A percentile compares a stretch with the other conserved stretches of the same genome.
Evolutionary conservation across 148 eudicot genomes (phyloP).

Genomic region (Oxyria digyna): DNA sequence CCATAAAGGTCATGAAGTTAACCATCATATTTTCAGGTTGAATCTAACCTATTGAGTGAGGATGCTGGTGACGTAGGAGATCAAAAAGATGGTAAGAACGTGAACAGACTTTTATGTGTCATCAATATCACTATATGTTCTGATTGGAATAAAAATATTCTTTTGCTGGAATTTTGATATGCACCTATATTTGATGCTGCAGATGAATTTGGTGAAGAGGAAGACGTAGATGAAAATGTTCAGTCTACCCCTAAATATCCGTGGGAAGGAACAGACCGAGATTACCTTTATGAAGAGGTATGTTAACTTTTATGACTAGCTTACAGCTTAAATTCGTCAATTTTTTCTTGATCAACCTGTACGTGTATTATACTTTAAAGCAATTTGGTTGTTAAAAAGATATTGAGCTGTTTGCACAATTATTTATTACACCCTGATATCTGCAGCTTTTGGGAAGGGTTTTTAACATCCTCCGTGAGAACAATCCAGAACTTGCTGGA

Average conservation of each 20-base stretch:
- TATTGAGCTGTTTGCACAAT: not conserved
- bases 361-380: not conserved
- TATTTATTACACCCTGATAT: not conserved
- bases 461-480: conserved; percentile 84
- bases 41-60: conserved; percentile 4
- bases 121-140: not conserved
- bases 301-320: not conserved
- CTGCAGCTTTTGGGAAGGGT: conserved; percentile 85
- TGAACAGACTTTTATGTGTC: not conserved
- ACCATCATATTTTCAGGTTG: conserved; percentile 10
- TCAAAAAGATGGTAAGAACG: not conserved
- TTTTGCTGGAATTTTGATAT: not conserved
- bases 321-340: not conserved
- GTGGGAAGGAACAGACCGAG: conserved; percentile 33
- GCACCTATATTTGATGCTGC: not conserved
- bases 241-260: conserved; percentile 16
- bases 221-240: conserved; percentile 21
- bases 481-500: conserved; percentile 96
- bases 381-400: not conserved
- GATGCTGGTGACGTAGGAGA: conserved; percentile 8
- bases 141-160: not conserved
- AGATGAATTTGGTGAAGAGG: conserved; percentile 18
- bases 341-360: not conserved
- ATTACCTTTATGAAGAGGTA: conserved; percentile 31
- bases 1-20: not conserved